phyloP scores from a whole-genome alignment of 2,329 filamentous ascomycete genomes.

The Ophiostoma fasciatum region DNA sequence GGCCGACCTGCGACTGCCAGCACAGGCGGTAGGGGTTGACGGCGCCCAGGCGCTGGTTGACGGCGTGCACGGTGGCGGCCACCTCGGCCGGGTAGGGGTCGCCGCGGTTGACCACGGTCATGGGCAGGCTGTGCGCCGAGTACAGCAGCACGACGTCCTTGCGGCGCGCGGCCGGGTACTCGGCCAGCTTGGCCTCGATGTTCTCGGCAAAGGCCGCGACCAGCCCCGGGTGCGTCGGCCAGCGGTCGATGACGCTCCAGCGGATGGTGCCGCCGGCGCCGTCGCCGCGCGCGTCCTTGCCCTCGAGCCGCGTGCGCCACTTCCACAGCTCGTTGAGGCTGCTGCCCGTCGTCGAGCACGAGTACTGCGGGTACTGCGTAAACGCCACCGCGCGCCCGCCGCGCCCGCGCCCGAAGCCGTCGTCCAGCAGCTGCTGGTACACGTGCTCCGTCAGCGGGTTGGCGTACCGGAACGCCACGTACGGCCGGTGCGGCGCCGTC shows the following conservation, averaged over 20 bases:
- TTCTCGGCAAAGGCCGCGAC: conserved; percentile 87
- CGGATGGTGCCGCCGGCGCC: conserved; percentile 53
- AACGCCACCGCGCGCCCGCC: conserved; percentile 94
- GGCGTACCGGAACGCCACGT: conserved; percentile 93
- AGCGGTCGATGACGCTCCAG: conserved; percentile 97
- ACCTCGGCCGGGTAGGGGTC: conserved; percentile 95
- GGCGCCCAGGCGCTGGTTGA: conserved; percentile 84
- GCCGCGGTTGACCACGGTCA: conserved; percentile 92
- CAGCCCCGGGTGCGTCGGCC: conserved; percentile 82
- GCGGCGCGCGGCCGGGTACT: conserved; percentile 70
- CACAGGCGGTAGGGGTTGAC: conserved; percentile 85
- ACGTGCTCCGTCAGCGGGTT: conserved; percentile 87
- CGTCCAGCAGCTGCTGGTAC: conserved; percentile 67
- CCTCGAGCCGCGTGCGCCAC: conserved; percentile 79
- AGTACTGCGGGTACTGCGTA: conserved; percentile 97
- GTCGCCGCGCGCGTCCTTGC: conserved; percentile 35
- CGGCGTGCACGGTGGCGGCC: conserved; percentile 85
- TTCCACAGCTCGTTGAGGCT: conserved; percentile 97
- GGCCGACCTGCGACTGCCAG: conserved; percentile 97
- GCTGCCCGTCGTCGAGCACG: conserved; percentile 91
- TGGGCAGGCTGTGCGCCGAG: conserved; percentile 89
- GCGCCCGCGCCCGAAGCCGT: conserved; percentile 79
- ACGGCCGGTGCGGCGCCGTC: conserved; percentile 91
- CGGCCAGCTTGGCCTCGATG: conserved; percentile 69
- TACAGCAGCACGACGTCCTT: conserved; percentile 78